Evolutionary conservation across 495 filamentous ascomycete genomes (phyloP).

Genomic region (Xylaria cubensis): DNA sequence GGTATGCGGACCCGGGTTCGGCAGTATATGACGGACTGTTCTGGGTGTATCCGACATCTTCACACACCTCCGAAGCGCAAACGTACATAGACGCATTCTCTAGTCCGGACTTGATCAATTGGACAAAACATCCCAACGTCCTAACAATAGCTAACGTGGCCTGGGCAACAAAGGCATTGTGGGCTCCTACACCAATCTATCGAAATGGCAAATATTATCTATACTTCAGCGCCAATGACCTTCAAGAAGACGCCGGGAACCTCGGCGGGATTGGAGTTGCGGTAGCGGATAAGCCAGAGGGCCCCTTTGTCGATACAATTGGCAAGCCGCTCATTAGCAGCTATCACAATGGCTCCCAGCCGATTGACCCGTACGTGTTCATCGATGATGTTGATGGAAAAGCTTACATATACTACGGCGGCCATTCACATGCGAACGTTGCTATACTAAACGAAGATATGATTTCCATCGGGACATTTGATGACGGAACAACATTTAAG

Average conservation of each 20-base stretch:
- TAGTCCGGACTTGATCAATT: constrained; percentile 45
- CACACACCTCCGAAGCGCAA: constrained; percentile 47
- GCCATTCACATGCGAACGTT: constrained; percentile 51
- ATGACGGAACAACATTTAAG: constrained; percentile 39
- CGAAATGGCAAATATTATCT: constrained; percentile 58
- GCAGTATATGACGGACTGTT: constrained; percentile 55
- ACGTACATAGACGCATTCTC: constrained; percentile 59
- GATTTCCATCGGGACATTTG: constrained; percentile 42
- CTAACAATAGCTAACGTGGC: constrained; percentile 48
- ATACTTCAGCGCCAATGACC: constrained; percentile 55
- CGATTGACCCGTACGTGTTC: constrained; percentile 57
- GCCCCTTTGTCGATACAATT: constrained; percentile 55
- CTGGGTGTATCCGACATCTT: constrained; percentile 60
- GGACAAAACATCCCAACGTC: constrained; percentile 52
- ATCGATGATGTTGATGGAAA: constrained; percentile 52
- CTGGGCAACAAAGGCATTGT: constrained; percentile 54
- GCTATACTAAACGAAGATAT: constrained; percentile 53
- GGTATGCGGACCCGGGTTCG: constrained; percentile 59
- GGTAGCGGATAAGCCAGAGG: constrained; percentile 48
- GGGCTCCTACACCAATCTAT: constrained; percentile 55
- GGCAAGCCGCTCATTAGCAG: constrained; percentile 47
- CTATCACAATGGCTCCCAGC: constrained; percentile 49
- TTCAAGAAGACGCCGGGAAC: constrained; percentile 31
- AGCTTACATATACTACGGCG: constrained; percentile 59
- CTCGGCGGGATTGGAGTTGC: constrained; percentile 55